These are phyloP conservation scores for Linnemannia zychae DNA, from an alignment of 192 early-diverging fungal species.

Conservation along the genomic window DNA sequence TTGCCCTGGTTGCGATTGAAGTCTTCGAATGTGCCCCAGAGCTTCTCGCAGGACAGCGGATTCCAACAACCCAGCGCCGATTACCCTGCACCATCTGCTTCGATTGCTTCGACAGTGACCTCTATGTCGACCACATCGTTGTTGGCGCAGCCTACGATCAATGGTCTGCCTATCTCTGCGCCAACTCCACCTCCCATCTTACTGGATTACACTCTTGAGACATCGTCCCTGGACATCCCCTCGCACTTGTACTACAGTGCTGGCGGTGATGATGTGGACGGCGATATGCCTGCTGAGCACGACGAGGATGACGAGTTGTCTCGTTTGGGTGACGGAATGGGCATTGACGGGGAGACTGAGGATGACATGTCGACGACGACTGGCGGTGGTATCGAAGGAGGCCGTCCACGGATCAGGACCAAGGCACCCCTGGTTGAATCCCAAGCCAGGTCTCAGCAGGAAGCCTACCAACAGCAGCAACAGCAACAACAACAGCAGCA, in stretches of 20 bases:
- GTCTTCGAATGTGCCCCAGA: neutral
- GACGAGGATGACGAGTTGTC: neutral
- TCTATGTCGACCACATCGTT: conserved; percentile 27
- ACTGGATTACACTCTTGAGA: conserved; percentile 33
- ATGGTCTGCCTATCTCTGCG: conserved; percentile 21
- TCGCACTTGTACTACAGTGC: conserved; percentile 50
- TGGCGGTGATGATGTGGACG: conserved; percentile 49
- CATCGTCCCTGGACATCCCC: conserved; percentile 32
- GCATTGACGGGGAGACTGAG: conserved; percentile 26
- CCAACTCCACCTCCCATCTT: conserved; percentile 43
- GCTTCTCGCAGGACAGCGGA: neutral
- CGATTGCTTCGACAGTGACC: neutral
- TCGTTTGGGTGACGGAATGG: conserved; percentile 15
- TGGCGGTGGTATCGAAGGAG: neutral
- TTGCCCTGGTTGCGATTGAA: conserved; percentile 40
- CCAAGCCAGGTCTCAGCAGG: neutral
- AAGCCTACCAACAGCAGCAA: conserved; percentile 19
- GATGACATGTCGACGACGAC: conserved; percentile 33
- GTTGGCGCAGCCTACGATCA: conserved; percentile 27
- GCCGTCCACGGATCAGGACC: conserved; percentile 11
- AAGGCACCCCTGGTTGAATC: conserved; percentile 1
- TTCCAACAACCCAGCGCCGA: conserved; percentile 16
- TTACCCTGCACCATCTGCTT: conserved; percentile 8
- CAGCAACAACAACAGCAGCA: conserved; percentile 5
- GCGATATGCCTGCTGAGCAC: conserved; percentile 26